phyloP scores from a whole-genome alignment of 164 flowering plant genomes.

The Annona cherimola region DNA sequence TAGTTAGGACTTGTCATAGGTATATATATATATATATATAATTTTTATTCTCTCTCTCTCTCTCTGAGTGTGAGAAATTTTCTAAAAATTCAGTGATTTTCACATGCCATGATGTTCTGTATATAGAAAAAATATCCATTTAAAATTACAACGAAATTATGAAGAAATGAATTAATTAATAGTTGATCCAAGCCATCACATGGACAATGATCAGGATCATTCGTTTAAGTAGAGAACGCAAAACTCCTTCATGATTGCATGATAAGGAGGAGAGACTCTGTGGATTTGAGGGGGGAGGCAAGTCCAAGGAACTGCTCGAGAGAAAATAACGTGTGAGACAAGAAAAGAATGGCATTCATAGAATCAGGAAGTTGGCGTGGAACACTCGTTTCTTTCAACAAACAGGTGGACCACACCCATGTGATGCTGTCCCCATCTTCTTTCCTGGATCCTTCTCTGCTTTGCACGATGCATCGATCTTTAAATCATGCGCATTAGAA shows the following conservation, averaged over 20 bases:
- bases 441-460: no score
- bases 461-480: no score
- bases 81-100: no score
- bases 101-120: not conserved
- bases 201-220: not conserved
- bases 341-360: conserved; percentile 6
- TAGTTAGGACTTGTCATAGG: conserved; percentile 1
- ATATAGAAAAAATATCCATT: not conserved
- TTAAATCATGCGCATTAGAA: no score
- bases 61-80: no score
- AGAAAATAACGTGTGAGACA: conserved; percentile 2
- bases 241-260: not conserved
- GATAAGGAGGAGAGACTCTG: not conserved
- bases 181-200: no score
- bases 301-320: not conserved
- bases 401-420: conserved; percentile 9
- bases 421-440: conserved; percentile 2
- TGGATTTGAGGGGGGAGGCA: not conserved
- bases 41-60: no score
- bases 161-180: no score
- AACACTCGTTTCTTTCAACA: conserved; percentile 3
- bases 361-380: conserved; percentile 1
- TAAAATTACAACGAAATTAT: not conserved
- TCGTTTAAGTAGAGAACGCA: not conserved
- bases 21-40: no score